Conservation (phyloP, 805 yeast genomes). For the Candida ovalis region DNA sequence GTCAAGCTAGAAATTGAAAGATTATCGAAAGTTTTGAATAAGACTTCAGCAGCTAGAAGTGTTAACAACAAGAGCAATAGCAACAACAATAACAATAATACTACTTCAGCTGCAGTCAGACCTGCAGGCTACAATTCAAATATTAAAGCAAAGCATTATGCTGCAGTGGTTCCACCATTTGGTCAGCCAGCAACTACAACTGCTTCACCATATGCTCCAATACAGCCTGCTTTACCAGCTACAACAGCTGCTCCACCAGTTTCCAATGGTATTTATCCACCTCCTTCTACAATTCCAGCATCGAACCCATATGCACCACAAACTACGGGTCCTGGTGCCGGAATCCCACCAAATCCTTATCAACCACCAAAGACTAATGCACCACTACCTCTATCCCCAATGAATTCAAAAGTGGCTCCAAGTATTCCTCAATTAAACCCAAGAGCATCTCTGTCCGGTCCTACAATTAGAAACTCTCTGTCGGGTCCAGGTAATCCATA, state of each 20-base stretch:
- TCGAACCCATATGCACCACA: slow-evolving; percentile 23
- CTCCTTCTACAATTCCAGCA: slow-evolving; percentile 13
- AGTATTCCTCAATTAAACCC: slow-evolving; percentile 7
- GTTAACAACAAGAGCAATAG: slow-evolving; percentile 17
- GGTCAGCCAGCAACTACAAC: not conserved
- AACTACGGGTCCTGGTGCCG: slow-evolving; percentile 3
- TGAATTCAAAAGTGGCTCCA: slow-evolving; percentile 16
- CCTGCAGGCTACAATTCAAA: not conserved
- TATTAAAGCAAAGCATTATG: not conserved
- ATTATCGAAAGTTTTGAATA: slow-evolving; percentile 56
- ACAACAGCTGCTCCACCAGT: not conserved
- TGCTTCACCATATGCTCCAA: slow-evolving; percentile 1
- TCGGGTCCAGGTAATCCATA: slow-evolving; percentile 26
- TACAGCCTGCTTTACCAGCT: not conserved
- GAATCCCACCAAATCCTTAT: slow-evolving; percentile 15
- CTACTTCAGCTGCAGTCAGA: slow-evolving; percentile 2
- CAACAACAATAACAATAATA: not conserved
- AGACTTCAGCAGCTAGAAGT: slow-evolving; percentile 9
- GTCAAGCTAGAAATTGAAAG: slow-evolving; percentile 75
- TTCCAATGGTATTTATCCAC: slow-evolving; percentile 14
- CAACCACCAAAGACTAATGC: not conserved
- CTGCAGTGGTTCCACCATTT: not conserved
- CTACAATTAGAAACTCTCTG: not conserved
- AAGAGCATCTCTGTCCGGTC: not conserved
- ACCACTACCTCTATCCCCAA: not conserved